Evolutionary conservation across 768 basidiomycete genomes (phyloP), one percentile per base, ranked within the genome.

Genomic region (Asterophora parasitica): DNA sequence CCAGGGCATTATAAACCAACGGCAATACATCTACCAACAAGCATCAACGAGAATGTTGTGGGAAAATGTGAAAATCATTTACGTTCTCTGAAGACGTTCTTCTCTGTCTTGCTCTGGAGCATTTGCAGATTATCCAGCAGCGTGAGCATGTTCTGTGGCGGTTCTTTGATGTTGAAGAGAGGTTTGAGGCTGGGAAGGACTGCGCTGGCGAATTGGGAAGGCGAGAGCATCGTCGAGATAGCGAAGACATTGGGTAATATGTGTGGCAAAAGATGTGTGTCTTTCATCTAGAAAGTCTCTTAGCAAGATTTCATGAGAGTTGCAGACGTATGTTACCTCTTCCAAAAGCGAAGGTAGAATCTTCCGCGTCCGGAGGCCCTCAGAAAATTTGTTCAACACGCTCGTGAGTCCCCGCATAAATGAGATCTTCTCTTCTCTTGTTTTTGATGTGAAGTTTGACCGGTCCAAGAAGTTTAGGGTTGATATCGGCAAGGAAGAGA

Each of bases 391-490:
- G 46, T 82, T 82, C 31, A 98, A 67, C 6, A 97, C 93, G 42
- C 76, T 61, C 1, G 85, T 76, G 15, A 97, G 68, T 0, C 95
- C 94, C 63, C 91, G 91, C 82, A 97, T 88, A 64, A 97, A 97
- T 0, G 89, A 88, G 20, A 96, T 85, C 63, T 98, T 98, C 61
- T 97, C 96, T 68, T 98, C 95, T 47, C 86, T 72, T 2, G 92
- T 85, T 66, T 97, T 96, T 0, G 91, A 82, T 0, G 93, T 90
- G 62, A 98, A 99, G 49, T 86, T 95, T 4, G 94, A 90, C 11
- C 95, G 83, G 59, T 98, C 95, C 45, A 99, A 72, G 69, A 98
- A 99, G 60, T 92, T 93, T 27, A 99, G 77, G 0, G 95, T 98
- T 2, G 91, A 94, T 17, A 98, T 93, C 6, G 95, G 91, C 9